These are phyloP conservation scores for Clavispora asparagi DNA, from an alignment of 805 yeast species.

Conservation along the genomic window DNA sequence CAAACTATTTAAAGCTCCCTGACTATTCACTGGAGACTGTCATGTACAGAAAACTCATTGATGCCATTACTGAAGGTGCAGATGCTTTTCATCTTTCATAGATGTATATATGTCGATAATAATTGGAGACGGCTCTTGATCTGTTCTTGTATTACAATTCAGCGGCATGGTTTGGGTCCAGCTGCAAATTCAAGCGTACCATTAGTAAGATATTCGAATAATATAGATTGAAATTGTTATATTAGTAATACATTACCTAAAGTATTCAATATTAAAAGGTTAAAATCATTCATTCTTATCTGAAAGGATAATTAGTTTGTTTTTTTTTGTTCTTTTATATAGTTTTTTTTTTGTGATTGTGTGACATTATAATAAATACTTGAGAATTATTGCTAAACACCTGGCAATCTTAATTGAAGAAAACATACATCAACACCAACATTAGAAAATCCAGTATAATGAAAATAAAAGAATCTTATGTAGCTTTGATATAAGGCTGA, in stretches of 20 bases:
- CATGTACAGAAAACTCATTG: slow-evolving; percentile 52
- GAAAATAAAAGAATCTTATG: too few species aligned
- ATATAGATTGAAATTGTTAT: too few species aligned
- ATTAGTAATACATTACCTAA: background rate
- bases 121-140: background rate
- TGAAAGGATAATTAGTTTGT: background rate
- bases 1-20: slow-evolving; percentile 87
- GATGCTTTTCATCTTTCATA: slow-evolving; percentile 79
- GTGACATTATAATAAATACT: background rate
- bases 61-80: slow-evolving; percentile 84
- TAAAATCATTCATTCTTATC: too few species aligned
- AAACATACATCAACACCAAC: too few species aligned
- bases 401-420: background rate
- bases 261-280: background rate
- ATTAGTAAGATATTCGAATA: background rate
- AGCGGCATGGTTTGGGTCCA: too few species aligned
- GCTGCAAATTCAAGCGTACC: too few species aligned
- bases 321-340: background rate
- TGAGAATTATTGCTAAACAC: too few species aligned
- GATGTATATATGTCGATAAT: background rate
- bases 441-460: too few species aligned
- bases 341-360: background rate
- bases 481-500: too few species aligned
- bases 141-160: too few species aligned
- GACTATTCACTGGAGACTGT: slow-evolving; percentile 62